Base-by-base conservation (phyloP, 2,329 filamentous ascomycete genomes). In the Pseudopyricularia cyperi region DNA sequence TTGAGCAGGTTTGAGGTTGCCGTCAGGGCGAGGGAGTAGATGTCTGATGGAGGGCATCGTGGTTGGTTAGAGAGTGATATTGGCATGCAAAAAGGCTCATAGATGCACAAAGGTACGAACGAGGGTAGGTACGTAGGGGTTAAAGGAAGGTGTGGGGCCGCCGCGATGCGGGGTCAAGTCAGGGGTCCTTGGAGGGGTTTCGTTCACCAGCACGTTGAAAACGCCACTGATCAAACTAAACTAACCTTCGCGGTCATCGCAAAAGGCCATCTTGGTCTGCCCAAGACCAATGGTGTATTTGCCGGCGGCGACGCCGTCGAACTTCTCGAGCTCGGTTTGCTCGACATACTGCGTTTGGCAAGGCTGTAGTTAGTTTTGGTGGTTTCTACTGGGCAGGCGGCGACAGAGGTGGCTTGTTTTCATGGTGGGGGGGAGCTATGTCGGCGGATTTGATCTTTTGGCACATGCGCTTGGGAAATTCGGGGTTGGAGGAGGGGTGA, bases 211-310 rank as follows among this genome's bases (percentile, higher is more conserved):
- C n/a, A 19, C 26, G 15, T 15, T 47, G 15, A 35, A 19, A 19
- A 17, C 46, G 17, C 47, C 8, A 33, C 17, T n/a, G 30, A 14
- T 19, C 22, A 11, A 32, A 30, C 7, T 3, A n/a, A 58, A 68
- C 74, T 68, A 68, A 89, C 87, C 87, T 75, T 93, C 87, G 65
- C 86, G 82, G 65, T 93, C 87, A 70, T 93, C 87, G 68, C 87
- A 91, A 73, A 93, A 93, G 75, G 82, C 84, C 87, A 93, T 93
- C 74, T 87, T 89, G 66, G 85, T 91, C 78, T 93, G 87, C 63
- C 87, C 87, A 53, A 93, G 83, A 68, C 87, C 87, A 71, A 93
- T 91, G 64, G 87, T 93, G 77, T 93, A 93, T 73, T 93, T 93
- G 60, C 87, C 87, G 53, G 81, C 68, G 66, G 79, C 79, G 63